Base-by-base conservation (phyloP, 208 protist species). In the Giardia muris region DNA sequence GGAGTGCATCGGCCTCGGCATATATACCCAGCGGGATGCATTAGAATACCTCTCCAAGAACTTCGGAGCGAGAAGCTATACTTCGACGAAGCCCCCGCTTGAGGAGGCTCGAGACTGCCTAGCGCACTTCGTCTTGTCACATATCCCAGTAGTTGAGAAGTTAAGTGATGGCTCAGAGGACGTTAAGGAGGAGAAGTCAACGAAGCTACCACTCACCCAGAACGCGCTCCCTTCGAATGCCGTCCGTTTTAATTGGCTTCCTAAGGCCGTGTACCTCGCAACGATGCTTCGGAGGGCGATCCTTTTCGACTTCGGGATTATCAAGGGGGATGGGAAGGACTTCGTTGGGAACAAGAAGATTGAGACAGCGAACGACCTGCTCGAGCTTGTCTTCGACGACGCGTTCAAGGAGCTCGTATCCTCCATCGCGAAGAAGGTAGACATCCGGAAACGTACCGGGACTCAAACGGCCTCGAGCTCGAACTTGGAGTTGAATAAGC, bases 301-400 rank as follows among this genome's bases (percentile, higher is more conserved):
- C 88, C 94, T 97, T 67, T 97, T 97, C 0, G 95, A 94, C 92
- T 93, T 95, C 43, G 97, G 98, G 93, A 76, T 95, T 1, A 94
- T 94, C 0, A 94, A 96, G 0, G 93, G 98, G 0, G 98, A 99
- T 39, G 98, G 99, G 93, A 96, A 97, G 67, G 98, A 99, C 94
- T 99, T 99, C 95, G 99, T 99, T 95, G 98, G 98, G 87, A 99
- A 99, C 95, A 99, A 99, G 94, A 95, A 98, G 30, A 96, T 99
- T 43, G 96, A 97, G 90, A 93, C 97, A 42, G 67, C 93, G 39
- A 93, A 89, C 10, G 45, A 92, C 39, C 43, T 92, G 0, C 1
- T 93, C n/a, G 44, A 0, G 39, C 42, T 90, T 1, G 30, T 94
- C 22, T 93, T 93, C 43, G 87, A 93, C 22, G 92, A 93, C 87